Evolutionary conservation across 192 early-diverging fungal genomes (phyloP).

Genomic region (Coemansia sp.): DNA sequence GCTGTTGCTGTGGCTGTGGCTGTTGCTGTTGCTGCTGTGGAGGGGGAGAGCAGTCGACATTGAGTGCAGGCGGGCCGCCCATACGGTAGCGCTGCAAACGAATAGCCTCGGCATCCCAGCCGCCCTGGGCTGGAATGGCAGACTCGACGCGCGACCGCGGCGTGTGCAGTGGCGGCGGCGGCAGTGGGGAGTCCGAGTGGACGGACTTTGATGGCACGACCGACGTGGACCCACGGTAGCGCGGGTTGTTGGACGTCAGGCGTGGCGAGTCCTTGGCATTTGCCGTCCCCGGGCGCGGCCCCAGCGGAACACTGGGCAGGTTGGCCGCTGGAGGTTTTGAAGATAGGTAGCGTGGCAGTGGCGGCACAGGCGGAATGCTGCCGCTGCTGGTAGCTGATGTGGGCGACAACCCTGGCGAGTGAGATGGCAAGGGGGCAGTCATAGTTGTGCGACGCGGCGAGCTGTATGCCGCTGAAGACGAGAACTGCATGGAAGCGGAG

Average conservation of each 20-base stretch:
- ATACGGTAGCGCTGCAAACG: slow-evolving; percentile 27
- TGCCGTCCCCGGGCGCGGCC: slow-evolving; percentile 27
- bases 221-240: slow-evolving; percentile 23
- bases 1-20: not conserved
- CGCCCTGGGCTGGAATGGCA: not conserved
- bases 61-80: not conserved
- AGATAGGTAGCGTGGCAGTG: slow-evolving; percentile 21
- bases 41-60: not conserved
- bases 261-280: slow-evolving; percentile 20
- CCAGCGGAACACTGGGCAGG: too few relatives aligned
- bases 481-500: not conserved
- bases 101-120: slow-evolving; percentile 19
- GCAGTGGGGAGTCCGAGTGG: too few relatives aligned
- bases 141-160: not conserved
- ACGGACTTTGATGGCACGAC: slow-evolving; percentile 3
- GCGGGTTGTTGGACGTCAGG: slow-evolving; percentile 11
- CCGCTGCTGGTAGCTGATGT: not conserved
- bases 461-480: slow-evolving; percentile 3
- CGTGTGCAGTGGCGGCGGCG: slow-evolving; percentile 1
- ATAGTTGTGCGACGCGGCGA: not conserved
- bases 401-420: not conserved
- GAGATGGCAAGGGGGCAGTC: too few relatives aligned
- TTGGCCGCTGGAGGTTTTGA: too few relatives aligned
- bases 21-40: not conserved
- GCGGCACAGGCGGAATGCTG: slow-evolving; percentile 29